Conservation (phyloP, 2,329 filamentous ascomycete species). For the Calonectria fujianensis region DNA sequence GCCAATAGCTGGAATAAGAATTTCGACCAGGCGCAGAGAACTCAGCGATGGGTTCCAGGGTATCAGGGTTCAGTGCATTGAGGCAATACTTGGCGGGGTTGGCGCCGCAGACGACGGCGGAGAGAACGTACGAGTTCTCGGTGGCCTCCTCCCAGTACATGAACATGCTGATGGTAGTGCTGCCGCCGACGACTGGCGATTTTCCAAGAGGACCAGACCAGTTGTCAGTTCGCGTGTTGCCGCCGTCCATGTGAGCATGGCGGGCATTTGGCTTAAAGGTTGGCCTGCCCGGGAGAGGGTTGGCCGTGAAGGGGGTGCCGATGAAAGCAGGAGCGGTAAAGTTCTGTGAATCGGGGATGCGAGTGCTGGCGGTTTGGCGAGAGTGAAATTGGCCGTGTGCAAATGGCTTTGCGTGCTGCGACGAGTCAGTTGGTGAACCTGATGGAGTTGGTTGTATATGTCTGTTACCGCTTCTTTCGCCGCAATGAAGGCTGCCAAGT, state of each 20-base stretch:
- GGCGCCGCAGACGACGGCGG: neutral
- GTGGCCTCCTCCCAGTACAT: conserved; percentile 7
- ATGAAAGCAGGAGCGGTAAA: neutral
- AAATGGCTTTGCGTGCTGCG: neutral
- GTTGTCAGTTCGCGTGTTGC: neutral
- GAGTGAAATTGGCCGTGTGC: neutral
- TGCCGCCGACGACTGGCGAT: neutral
- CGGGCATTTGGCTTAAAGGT: neutral
- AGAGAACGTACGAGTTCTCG: neutral
- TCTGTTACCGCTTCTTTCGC: conserved; percentile 5
- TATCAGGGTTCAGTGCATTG: neutral
- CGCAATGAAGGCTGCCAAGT: neutral
- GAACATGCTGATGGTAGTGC: neutral
- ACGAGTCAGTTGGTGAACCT: neutral
- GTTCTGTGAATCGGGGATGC: neutral
- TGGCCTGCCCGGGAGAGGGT: neutral
- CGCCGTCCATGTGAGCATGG: conserved; percentile 2
- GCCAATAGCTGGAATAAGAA: neutral
- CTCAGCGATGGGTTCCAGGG: neutral
- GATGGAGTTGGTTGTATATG: neutral
- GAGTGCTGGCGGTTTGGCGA: neutral
- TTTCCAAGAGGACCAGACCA: neutral
- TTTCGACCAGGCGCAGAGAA: neutral
- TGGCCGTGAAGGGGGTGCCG: neutral
- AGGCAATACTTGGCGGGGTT: neutral